Evolutionary conservation across 148 eudicot species (phyloP).

Genomic region (Nepenthes mirabilis): DNA sequence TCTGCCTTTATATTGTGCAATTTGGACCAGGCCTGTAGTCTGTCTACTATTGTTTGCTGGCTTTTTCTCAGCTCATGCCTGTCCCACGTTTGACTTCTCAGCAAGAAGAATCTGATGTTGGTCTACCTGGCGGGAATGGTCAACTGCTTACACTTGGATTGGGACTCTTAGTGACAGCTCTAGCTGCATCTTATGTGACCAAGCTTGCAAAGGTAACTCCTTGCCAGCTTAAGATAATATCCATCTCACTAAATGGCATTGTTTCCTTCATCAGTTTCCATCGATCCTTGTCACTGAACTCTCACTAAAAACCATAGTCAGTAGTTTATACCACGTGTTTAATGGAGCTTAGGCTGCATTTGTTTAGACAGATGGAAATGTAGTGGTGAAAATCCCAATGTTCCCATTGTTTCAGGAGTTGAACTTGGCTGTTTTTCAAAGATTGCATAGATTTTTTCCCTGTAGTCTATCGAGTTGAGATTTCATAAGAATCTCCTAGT

Average conservation of each 20-base stretch:
- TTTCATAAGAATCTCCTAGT: no score
- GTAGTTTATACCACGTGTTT: neutral
- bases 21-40: no score
- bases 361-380: neutral
- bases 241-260: neutral
- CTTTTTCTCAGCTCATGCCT: neutral
- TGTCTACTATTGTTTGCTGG: neutral
- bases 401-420: neutral
- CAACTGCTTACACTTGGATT: slow-evolving; percentile 81
- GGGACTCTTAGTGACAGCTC: slow-evolving; percentile 73
- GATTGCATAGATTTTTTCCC: no score
- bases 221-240: neutral
- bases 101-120: slow-evolving; percentile 80
- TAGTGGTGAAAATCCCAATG: neutral
- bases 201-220: slow-evolving; percentile 67
- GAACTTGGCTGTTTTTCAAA: no score
- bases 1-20: no score
- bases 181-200: slow-evolving; percentile 86
- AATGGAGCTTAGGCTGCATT: neutral
- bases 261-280: neutral
- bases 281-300: neutral
- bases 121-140: slow-evolving; percentile 52
- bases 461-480: no score
- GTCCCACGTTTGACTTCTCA: slow-evolving; percentile 11
- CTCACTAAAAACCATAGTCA: neutral